Percentiles rank a stretch among this genome's conserved stretches.
Evolutionary conservation across 305 asterid species (phyloP).

Genomic region (Fraxinus floribunda): DNA sequence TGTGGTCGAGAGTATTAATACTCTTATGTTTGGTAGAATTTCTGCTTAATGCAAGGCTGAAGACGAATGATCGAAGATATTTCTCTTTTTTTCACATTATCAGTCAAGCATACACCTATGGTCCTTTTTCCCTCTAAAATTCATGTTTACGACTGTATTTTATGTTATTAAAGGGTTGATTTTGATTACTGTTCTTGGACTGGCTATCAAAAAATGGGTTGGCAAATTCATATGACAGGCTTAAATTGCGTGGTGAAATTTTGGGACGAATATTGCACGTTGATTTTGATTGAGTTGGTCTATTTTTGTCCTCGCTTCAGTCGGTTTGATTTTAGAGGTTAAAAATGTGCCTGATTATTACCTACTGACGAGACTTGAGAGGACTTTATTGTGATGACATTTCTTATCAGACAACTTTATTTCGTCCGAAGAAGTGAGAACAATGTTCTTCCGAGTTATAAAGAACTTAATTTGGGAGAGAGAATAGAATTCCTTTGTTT

Average conservation of each 20-base stretch:
- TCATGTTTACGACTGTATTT: background rate
- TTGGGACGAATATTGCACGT: background rate
- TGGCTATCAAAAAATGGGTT: background rate
- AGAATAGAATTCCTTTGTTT: background rate
- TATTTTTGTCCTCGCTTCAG: background rate
- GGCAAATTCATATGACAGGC: background rate
- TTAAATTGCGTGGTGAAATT: background rate
- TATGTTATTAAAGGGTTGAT: background rate
- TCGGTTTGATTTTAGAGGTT: background rate
- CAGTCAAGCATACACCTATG: background rate
- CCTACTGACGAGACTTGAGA: background rate
- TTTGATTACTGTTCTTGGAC: background rate
- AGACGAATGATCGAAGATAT: background rate
- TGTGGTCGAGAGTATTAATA: background rate
- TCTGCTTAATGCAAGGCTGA: slow-evolving; percentile 10
- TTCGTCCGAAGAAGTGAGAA: background rate
- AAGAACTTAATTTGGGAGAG: slow-evolving; percentile 1
- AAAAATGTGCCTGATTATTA: background rate
- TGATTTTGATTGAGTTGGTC: background rate
- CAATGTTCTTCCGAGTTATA: background rate
- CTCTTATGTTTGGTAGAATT: background rate
- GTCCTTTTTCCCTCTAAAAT: background rate
- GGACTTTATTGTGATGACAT: background rate
- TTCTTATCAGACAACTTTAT: background rate
- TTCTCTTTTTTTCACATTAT: no score